Percentiles rank a stretch among this genome's conserved stretches.
phyloP scores from a whole-genome alignment of 176 grass and related monocot species.

The Puccinellia tenuiflora region DNA sequence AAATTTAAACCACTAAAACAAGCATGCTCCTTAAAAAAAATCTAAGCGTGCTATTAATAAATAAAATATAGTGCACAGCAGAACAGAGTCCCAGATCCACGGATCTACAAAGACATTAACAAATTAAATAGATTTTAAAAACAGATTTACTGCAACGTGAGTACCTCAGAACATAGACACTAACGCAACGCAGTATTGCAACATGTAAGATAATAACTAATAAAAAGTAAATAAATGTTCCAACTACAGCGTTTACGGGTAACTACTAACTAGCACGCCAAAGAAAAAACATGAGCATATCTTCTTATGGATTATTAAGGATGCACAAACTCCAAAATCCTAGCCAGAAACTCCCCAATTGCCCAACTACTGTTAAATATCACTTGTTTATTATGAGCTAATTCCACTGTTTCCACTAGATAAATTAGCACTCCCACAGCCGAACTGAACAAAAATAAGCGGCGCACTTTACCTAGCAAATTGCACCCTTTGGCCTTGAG shows the following conservation, averaged over 20 bases:
- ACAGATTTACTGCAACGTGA: neutral
- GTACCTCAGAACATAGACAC: neutral
- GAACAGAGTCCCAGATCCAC: neutral
- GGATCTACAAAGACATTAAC: neutral
- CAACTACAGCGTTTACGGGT: neutral
- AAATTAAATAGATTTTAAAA: neutral
- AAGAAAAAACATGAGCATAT: neutral
- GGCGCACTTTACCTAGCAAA: conserved; percentile 56
- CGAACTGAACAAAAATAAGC: neutral
- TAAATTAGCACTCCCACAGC: neutral
- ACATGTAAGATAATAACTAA: neutral
- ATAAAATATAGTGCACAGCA: neutral
- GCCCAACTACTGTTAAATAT: neutral
- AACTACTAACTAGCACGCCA: too few species aligned
- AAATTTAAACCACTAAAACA: neutral
- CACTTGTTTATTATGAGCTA: neutral
- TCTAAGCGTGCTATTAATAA: neutral
- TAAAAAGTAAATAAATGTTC: neutral
- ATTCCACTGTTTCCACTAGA: neutral
- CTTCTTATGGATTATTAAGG: neutral
- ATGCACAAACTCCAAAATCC: neutral
- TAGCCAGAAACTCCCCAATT: neutral
- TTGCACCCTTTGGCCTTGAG: conserved; percentile 71
- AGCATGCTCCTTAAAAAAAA: neutral
- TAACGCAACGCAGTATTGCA: neutral